Conservation (phyloP, 768 basidiomycete species). For the Rossbeevera mucosa region DNA sequence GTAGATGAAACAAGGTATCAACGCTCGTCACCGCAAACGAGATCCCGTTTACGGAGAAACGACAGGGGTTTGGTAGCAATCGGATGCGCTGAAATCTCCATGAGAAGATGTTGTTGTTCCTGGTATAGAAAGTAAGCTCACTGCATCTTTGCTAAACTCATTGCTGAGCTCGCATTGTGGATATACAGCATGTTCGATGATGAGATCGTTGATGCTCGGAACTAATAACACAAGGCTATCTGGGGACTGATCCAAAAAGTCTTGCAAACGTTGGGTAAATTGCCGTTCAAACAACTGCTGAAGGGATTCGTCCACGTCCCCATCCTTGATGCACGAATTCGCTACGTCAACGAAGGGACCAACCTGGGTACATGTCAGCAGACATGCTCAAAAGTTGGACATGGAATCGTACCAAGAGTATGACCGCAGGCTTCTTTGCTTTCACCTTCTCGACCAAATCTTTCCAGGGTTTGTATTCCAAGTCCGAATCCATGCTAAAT, state of each 20-base stretch:
- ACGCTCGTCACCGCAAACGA: constrained; percentile 77
- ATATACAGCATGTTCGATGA: constrained; percentile 75
- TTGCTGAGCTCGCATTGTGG: constrained; percentile 67
- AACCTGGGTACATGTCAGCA: constrained; percentile 43
- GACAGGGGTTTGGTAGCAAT: constrained; percentile 81
- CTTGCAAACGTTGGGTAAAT: constrained; percentile 53
- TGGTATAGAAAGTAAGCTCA: constrained; percentile 30
- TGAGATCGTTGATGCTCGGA: constrained; percentile 78
- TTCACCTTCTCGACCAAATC: constrained; percentile 60
- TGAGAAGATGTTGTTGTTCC: not conserved
- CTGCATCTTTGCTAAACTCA: constrained; percentile 46
- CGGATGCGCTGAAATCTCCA: constrained; percentile 57
- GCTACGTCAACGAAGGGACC: constrained; percentile 86
- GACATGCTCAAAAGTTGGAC: not conserved
- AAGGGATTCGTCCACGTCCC: constrained; percentile 66
- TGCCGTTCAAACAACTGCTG: constrained; percentile 62
- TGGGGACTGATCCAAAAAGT: constrained; percentile 58
- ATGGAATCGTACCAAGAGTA: constrained; percentile 58
- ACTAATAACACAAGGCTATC: constrained; percentile 72
- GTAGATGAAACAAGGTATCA: constrained; percentile 85
- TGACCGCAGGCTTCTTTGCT: constrained; percentile 61
- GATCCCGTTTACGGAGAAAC: constrained; percentile 81
- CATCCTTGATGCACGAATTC: constrained; percentile 70
- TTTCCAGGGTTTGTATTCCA: constrained; percentile 69
- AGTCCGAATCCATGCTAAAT: constrained; percentile 74